These are phyloP conservation scores for Chimonanthus salicifolius DNA, from an alignment of 164 flowering plant species.

Conservation along the genomic window DNA sequence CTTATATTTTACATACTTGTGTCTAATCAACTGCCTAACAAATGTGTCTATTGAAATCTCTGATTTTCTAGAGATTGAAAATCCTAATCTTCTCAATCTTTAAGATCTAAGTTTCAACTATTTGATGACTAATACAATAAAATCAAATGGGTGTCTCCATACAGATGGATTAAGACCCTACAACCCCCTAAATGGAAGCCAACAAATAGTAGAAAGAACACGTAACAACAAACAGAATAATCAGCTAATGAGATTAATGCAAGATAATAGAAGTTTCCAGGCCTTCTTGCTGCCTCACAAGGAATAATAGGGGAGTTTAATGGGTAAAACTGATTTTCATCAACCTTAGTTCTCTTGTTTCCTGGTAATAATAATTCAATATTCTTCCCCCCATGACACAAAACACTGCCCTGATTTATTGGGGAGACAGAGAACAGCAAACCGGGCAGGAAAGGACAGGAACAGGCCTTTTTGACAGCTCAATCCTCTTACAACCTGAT, in stretches of 20 bases:
- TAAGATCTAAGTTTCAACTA: too few species aligned
- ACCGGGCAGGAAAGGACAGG: constrained; percentile 10
- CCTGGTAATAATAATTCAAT: neutral
- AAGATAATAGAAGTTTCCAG: neutral
- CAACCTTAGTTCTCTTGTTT: too few species aligned
- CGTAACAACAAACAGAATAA: too few species aligned
- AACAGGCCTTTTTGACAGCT: constrained; percentile 21
- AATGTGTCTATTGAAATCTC: too few species aligned
- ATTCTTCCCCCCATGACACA: constrained; percentile 11
- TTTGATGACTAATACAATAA: neutral
- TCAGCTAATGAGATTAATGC: neutral
- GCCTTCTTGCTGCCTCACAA: neutral
- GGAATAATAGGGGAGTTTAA: neutral
- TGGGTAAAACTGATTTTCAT: neutral
- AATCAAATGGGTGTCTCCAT: neutral
- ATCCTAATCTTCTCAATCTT: too few species aligned
- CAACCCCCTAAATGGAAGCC: neutral
- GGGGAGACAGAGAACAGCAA: constrained; percentile 16
- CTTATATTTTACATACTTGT: too few species aligned
- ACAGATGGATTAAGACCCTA: neutral
- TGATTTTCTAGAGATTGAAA: too few species aligned
- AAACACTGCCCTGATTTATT: constrained; percentile 24
- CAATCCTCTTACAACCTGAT: constrained; percentile 23
- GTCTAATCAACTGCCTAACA: too few species aligned
- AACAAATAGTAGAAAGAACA: neutral